Evolutionary conservation across 169 alveolate genomes (phyloP).

Genomic region (Cryptosporidium muris): DNA sequence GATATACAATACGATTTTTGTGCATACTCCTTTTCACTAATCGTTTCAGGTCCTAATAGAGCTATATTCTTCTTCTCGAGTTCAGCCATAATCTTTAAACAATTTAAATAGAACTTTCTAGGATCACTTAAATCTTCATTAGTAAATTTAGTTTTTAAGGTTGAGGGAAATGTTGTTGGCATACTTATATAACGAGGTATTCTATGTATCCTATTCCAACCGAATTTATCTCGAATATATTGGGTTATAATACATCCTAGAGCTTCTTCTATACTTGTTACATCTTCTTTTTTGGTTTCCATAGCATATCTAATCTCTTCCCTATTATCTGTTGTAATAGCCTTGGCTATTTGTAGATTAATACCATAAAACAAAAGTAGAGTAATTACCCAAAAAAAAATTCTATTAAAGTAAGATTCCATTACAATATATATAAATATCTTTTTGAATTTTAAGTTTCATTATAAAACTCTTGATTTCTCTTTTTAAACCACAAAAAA

Average conservation of each 20-base stretch:
- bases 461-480: too few relatives aligned
- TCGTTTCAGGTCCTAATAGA: conserved; percentile 25
- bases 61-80: conserved; percentile 18
- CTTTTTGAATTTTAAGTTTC: neutral
- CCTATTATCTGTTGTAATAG: conserved; percentile 7
- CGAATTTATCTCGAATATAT: conserved; percentile 47
- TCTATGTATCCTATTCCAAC: conserved; percentile 57
- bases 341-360: too few relatives aligned
- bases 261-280: conserved; percentile 22
- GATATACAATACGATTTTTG: conserved; percentile 62
- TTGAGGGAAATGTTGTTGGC: conserved; percentile 39
- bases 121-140: conserved; percentile 40
- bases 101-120: conserved; percentile 53
- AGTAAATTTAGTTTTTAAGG: conserved; percentile 2
- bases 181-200: conserved; percentile 49
- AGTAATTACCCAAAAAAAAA: too few relatives aligned
- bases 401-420: too few relatives aligned
- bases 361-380: too few relatives aligned
- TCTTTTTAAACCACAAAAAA: too few relatives aligned
- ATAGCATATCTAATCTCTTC: conserved; percentile 58
- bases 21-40: conserved; percentile 19
- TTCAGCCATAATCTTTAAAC: conserved; percentile 14
- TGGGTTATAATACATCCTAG: conserved; percentile 57
- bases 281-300: conserved; percentile 44
- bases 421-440: too few relatives aligned